Conservation (phyloP, 2,329 filamentous ascomycete species). For the Aplosporella prunicola region DNA sequence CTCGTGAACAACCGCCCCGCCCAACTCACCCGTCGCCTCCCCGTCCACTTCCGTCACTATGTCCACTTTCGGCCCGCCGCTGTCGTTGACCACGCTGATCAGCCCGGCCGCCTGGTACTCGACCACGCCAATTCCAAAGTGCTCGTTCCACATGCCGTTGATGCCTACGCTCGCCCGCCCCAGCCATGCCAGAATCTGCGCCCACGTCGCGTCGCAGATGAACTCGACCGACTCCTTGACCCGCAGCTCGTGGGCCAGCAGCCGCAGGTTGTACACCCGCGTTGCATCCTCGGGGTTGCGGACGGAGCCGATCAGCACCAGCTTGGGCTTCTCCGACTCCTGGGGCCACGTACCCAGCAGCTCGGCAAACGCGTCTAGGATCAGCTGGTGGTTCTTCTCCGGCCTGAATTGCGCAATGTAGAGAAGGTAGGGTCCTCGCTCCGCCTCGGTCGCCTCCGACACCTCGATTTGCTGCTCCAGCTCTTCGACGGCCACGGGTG, state of each 20-base stretch:
- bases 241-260: slow-evolving; percentile 76
- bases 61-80: slow-evolving; percentile 84
- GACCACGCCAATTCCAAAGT: slow-evolving; percentile 96
- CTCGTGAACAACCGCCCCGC: background rate
- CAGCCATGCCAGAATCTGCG: slow-evolving; percentile 73
- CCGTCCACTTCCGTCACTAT: slow-evolving; percentile 79
- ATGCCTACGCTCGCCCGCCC: slow-evolving; percentile 71
- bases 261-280: slow-evolving; percentile 76
- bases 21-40: slow-evolving; percentile 57
- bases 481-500: slow-evolving; percentile 82
- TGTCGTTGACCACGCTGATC: slow-evolving; percentile 86
- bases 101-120: slow-evolving; percentile 95
- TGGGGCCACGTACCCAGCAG: slow-evolving; percentile 44
- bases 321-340: slow-evolving; percentile 47
- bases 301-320: slow-evolving; percentile 88
- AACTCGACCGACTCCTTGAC: slow-evolving; percentile 72
- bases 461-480: slow-evolving; percentile 67
- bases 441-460: slow-evolving; percentile 56
- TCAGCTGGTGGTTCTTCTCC: slow-evolving; percentile 88
- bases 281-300: slow-evolving; percentile 72
- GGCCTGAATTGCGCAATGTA: slow-evolving; percentile 97
- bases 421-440: slow-evolving; percentile 62
- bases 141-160: slow-evolving; percentile 99
- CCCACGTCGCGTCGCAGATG: slow-evolving; percentile 82
- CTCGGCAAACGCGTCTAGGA: slow-evolving; percentile 73